Evolutionary conservation across 306 rosid species (phyloP).

Genomic region (Vigna nakashimae): DNA sequence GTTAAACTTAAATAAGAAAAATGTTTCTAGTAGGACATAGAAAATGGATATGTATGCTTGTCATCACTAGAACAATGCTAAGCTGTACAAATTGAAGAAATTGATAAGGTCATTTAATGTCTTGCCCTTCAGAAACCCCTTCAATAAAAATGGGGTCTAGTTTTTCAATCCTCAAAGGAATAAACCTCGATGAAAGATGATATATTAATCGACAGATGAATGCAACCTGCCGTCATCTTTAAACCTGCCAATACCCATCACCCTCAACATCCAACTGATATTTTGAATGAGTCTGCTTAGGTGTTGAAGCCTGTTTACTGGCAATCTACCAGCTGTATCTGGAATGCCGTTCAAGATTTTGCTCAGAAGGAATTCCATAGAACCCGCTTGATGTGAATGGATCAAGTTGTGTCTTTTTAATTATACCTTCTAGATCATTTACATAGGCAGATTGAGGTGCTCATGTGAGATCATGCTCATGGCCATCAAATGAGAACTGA

Average conservation of each 20-base stretch:
- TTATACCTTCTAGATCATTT: slow-evolving; percentile 46
- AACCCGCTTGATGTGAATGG: slow-evolving; percentile 38
- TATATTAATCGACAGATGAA: slow-evolving; percentile 43
- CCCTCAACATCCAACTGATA: slow-evolving; percentile 43
- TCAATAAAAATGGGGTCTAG: slow-evolving; percentile 61
- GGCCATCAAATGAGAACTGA: slow-evolving; percentile 47
- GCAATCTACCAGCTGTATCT: slow-evolving; percentile 27
- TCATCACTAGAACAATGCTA: slow-evolving; percentile 80
- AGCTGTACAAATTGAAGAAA: slow-evolving; percentile 72
- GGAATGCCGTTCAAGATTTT: slow-evolving; percentile 34
- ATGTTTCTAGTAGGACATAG: slow-evolving; percentile 49
- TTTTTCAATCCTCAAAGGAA: slow-evolving; percentile 51
- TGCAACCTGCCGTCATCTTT: slow-evolving; percentile 51
- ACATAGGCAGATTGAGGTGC: slow-evolving; percentile 41
- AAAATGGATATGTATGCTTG: slow-evolving; percentile 64
- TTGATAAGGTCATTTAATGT: slow-evolving; percentile 57
- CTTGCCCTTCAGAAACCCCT: slow-evolving; percentile 61
- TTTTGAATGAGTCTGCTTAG: slow-evolving; percentile 17
- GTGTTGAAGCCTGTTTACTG: slow-evolving; percentile 23
- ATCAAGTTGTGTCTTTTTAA: slow-evolving; percentile 34
- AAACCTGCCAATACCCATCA: slow-evolving; percentile 46
- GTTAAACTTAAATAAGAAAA: slow-evolving; percentile 48
- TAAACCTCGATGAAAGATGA: slow-evolving; percentile 58
- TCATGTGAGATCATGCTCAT: slow-evolving; percentile 35
- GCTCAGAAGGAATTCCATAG: slow-evolving; percentile 39